Conservation (phyloP, 2,329 filamentous ascomycete genomes). For the Aspergillus luchuensis region DNA sequence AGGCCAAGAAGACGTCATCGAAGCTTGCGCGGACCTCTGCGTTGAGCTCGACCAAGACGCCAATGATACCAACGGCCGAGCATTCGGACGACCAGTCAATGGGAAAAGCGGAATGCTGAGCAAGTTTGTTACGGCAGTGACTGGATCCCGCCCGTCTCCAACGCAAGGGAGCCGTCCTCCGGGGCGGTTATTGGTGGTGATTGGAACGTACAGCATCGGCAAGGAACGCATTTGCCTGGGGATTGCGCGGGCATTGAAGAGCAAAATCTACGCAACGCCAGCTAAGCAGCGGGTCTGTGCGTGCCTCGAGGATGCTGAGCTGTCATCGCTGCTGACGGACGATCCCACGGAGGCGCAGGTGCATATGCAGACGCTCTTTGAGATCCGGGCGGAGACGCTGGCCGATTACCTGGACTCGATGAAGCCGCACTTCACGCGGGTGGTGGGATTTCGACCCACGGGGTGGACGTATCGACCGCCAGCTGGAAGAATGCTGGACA, state of each 20-base stretch:
- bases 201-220: slow-evolving; percentile 96
- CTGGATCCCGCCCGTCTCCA: slow-evolving; percentile 31
- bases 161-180: slow-evolving; percentile 41
- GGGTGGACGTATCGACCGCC: slow-evolving; percentile 91
- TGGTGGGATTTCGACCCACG: slow-evolving; percentile 88
- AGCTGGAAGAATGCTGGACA: slow-evolving; percentile 62
- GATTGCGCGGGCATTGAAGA: slow-evolving; percentile 80
- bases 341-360: slow-evolving; percentile 86
- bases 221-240: slow-evolving; percentile 95
- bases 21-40: slow-evolving; percentile 84
- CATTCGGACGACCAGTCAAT: slow-evolving; percentile 59
- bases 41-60: slow-evolving; percentile 73
- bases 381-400: slow-evolving; percentile 86
- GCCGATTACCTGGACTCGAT: slow-evolving; percentile 83
- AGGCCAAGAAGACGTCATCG: slow-evolving; percentile 81
- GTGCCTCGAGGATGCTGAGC: slow-evolving; percentile 81
- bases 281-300: slow-evolving; percentile 81
- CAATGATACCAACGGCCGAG: slow-evolving; percentile 59
- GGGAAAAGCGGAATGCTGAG: slow-evolving; percentile 58
- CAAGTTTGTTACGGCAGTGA: slow-evolving; percentile 59
- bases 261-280: slow-evolving; percentile 85
- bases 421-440: slow-evolving; percentile 77
- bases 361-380: slow-evolving; percentile 95
- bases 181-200: slow-evolving; percentile 81
- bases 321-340: slow-evolving; percentile 73